phyloP scores from a whole-genome alignment of 495 filamentous ascomycete species.

The Penicillium macrosclerotiorum region DNA sequence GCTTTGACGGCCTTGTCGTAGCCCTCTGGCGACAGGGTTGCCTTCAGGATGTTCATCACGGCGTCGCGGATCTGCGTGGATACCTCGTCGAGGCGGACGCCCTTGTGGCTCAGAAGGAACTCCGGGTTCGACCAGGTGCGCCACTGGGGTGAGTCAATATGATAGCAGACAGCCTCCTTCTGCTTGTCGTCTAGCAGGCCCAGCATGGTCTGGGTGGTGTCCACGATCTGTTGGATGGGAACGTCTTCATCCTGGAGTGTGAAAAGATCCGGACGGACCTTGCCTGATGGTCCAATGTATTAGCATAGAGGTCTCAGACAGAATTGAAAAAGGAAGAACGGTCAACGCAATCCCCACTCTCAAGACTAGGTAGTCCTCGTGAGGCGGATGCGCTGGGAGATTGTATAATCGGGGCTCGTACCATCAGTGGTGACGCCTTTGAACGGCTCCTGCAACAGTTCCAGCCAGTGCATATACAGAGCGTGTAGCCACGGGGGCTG shows the following conservation, averaged over 20 bases:
- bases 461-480: conserved; percentile 64
- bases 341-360: no score
- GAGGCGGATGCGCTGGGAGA: no score
- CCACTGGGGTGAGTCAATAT: conserved; percentile 70
- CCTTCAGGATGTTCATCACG: conserved; percentile 52
- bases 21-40: conserved; percentile 62
- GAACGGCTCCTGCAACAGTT: conserved; percentile 65
- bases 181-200: conserved; percentile 46
- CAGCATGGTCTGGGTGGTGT: conserved; percentile 44
- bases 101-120: conserved; percentile 60
- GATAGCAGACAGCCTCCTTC: conserved; percentile 46
- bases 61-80: conserved; percentile 37
- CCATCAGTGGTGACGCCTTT: conserved; percentile 70
- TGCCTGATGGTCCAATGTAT: conserved; percentile 36
- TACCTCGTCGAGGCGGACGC: conserved; percentile 64
- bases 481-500: conserved; percentile 67
- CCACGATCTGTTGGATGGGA: conserved; percentile 54
- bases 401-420: conserved; percentile 27
- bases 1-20: conserved; percentile 67
- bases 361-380: no score
- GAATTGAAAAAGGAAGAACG: no score
- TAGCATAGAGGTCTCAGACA: no score
- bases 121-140: conserved; percentile 76
- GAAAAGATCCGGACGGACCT: conserved; percentile 56
- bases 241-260: conserved; percentile 58